Conservation (phyloP, 1,139 yeast species). For the Geotrichum carabidarum region DNA sequence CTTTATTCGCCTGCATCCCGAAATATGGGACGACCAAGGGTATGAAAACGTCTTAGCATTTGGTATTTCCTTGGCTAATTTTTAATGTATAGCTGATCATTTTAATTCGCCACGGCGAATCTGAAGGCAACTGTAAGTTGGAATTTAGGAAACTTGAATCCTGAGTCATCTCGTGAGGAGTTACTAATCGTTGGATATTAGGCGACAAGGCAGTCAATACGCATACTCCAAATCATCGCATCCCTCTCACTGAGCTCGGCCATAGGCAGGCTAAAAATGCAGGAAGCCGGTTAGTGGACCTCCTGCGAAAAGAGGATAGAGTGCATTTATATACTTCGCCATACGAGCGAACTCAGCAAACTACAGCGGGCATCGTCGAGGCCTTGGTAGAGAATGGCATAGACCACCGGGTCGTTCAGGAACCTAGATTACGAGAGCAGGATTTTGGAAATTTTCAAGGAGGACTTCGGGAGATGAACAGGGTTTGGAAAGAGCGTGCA, state of each 20-base stretch:
- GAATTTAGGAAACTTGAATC: neutral
- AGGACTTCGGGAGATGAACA: slow-evolving; percentile 68
- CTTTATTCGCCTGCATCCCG: neutral
- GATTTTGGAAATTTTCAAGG: slow-evolving; percentile 89
- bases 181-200: slow-evolving; percentile 12
- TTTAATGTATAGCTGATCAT: slow-evolving; percentile 51
- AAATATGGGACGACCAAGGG: slow-evolving; percentile 56
- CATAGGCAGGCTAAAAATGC: slow-evolving; percentile 57
- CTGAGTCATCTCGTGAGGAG: neutral
- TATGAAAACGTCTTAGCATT: slow-evolving; percentile 36
- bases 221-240: slow-evolving; percentile 70
- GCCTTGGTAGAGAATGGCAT: slow-evolving; percentile 48
- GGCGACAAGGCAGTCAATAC: slow-evolving; percentile 72
- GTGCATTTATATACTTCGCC: slow-evolving; percentile 76
- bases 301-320: slow-evolving; percentile 50
- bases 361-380: slow-evolving; percentile 61
- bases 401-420: slow-evolving; percentile 60
- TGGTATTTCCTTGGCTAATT: neutral
- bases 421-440: slow-evolving; percentile 87
- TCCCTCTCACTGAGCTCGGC: slow-evolving; percentile 65
- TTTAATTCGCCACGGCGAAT: slow-evolving; percentile 83
- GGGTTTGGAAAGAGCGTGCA: slow-evolving; percentile 75
- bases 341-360: slow-evolving; percentile 72
- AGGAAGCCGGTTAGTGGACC: slow-evolving; percentile 53
- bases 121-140: slow-evolving; percentile 64